Base-by-base conservation (phyloP, 202 grass and related monocot species). In the Panicum hallii region DNA sequence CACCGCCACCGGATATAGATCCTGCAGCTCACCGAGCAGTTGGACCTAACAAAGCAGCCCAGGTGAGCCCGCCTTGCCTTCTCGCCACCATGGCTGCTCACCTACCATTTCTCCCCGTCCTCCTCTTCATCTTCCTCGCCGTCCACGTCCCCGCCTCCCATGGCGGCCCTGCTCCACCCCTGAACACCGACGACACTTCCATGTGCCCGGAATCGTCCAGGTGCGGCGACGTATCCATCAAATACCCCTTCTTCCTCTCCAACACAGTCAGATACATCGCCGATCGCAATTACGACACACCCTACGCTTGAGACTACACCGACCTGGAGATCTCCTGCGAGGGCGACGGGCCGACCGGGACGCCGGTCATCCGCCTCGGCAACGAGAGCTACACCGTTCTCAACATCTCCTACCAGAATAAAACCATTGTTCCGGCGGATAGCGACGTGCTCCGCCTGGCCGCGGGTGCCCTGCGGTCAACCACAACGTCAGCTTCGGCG, bases 291-390 rank as follows among this genome's bases (percentile, higher is more conserved):
- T 0, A 0, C 1, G 0, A 14, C 2, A n/a, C 53, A 56, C 1
- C 17, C 20, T 78, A 19, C 28, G 28, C 75, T 6, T 91, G 89
- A 41, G 91, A 91, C 53, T 84, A 91, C 81, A 86, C 76, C 22
- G 79, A 78, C 13, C 64, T 93, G 52, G 62, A 23, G 13, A 70
- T 93, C 66, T 48, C 6, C 20, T 93, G 94, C 36, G 12, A 36
- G 17, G 0, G 0, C 9, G 30, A 45, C 1, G 38, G 54, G 0
- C 0, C 0, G 0, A 2, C 0, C 0, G 0, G 0, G 3, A 20
- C 4, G 3, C 2, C 91, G 0, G 2, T 45, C 10, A 81, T 97
- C 13, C 16, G 4, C 47, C 11, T 70, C 67, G 20, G 23, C 34
- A 5, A 45, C 2, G 80, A 78, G n/a, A 82, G 63, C 36, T 84